phyloP scores from a whole-genome alignment of 1,139 yeast genomes.

The Hanseniaspora gamundiae region DNA sequence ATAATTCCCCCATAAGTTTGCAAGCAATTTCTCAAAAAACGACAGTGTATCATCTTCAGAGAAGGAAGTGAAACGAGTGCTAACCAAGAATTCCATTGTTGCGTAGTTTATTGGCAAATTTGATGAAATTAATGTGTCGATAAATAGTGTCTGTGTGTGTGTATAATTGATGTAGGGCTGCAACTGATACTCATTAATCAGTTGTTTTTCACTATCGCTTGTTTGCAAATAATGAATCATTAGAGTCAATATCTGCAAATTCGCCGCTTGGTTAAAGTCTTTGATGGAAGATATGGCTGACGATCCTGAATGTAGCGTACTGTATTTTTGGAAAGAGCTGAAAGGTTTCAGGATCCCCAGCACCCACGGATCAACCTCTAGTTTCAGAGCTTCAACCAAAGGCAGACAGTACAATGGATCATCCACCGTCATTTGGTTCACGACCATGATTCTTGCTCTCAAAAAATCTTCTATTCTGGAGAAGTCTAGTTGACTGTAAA shows the following conservation, averaged over 20 bases:
- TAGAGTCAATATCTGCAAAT: constrained; percentile 2
- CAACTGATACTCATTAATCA: constrained; percentile 11
- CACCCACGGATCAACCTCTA: constrained; percentile 14
- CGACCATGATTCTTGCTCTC: constrained; percentile 16
- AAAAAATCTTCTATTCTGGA: constrained; percentile 11
- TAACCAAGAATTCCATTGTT: neutral
- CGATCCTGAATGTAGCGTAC: neutral
- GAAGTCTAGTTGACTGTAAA: neutral
- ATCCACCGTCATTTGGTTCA: constrained; percentile 14
- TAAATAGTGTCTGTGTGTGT: constrained; percentile 10
- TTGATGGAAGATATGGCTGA: constrained; percentile 9
- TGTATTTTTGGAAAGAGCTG: constrained; percentile 13
- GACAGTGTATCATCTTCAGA: neutral
- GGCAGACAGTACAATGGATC: constrained; percentile 11
- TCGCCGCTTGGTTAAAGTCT: constrained; percentile 13
- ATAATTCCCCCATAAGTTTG: neutral
- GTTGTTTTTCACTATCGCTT: constrained; percentile 1
- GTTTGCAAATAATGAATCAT: constrained; percentile 11
- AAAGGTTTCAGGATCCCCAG: constrained; percentile 18
- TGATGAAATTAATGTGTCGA: neutral
- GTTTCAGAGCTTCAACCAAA: constrained; percentile 11
- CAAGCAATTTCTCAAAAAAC: neutral
- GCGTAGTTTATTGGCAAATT: neutral
- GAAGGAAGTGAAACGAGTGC: neutral
- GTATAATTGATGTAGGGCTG: constrained; percentile 15